Conservation (phyloP, 805 yeast genomes). For the Saccharomycopsis sp. region DNA sequence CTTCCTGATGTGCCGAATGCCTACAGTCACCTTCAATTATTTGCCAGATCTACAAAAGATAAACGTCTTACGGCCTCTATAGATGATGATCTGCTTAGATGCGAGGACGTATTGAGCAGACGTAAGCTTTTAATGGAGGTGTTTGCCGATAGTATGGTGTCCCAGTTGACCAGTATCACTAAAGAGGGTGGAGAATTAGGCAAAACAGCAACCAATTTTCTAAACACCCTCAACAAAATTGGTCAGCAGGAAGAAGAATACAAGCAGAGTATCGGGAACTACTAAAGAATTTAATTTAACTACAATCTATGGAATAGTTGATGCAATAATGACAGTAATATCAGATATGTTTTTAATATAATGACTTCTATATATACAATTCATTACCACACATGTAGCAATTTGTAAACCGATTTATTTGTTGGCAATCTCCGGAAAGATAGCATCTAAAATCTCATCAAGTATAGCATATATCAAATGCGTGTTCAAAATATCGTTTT, state of each 20-base stretch:
- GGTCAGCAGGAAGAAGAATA: slow-evolving; percentile 16
- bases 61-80: slow-evolving; percentile 2
- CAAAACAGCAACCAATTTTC: slow-evolving; percentile 34
- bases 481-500: slow-evolving; percentile 63
- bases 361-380: too few species aligned
- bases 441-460: slow-evolving; percentile 47
- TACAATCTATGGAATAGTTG: background rate
- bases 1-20: slow-evolving; percentile 55
- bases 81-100: slow-evolving; percentile 40
- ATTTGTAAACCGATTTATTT: too few species aligned
- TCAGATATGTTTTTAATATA: too few species aligned
- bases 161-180: slow-evolving; percentile 47
- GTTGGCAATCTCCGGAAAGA: slow-evolving; percentile 21
- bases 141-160: slow-evolving; percentile 44
- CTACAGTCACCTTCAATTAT: slow-evolving; percentile 55
- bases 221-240: background rate
- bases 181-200: slow-evolving; percentile 75
- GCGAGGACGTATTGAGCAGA: slow-evolving; percentile 59
- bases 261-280: slow-evolving; percentile 14
- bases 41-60: slow-evolving; percentile 34
- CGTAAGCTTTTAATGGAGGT: slow-evolving; percentile 46
- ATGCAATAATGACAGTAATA: background rate
- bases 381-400: too few species aligned
- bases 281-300: background rate
- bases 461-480: slow-evolving; percentile 54